These are phyloP conservation scores for Ascochyta clinopodiicola DNA, from an alignment of 2,329 filamentous ascomycete genomes.

Conservation along the genomic window DNA sequence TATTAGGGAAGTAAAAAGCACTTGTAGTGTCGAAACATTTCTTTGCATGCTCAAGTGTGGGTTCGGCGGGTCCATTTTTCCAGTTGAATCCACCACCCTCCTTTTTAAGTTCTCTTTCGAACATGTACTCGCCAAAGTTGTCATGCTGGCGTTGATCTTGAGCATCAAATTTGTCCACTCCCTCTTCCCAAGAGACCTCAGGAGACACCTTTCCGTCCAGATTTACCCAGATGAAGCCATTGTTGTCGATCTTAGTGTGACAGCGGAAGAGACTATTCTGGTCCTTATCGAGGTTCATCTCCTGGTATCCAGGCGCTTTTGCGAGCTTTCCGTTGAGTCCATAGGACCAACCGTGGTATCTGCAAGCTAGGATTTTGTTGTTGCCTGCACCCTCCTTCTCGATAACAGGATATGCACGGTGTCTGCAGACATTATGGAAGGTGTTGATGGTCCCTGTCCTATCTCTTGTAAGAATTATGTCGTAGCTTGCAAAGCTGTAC, in stretches of 20 bases:
- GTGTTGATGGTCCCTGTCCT: conserved; percentile 29
- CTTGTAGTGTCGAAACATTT: neutral
- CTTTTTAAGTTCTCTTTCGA: neutral
- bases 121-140: neutral
- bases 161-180: neutral
- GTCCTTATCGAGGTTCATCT: conserved; percentile 33
- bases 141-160: neutral
- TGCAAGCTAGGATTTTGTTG: conserved; percentile 47
- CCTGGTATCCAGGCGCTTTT: conserved; percentile 51
- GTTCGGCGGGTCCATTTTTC: neutral
- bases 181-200: conserved; percentile 26
- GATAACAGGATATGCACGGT: conserved; percentile 48
- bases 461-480: conserved; percentile 23
- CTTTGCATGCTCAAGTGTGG: neutral
- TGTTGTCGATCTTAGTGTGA: conserved; percentile 32
- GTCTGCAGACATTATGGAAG: conserved; percentile 54
- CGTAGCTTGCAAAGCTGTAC: conserved; percentile 11
- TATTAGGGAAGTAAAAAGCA: neutral
- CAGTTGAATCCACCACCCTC: conserved; percentile 1
- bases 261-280: conserved; percentile 42
- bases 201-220: conserved; percentile 30
- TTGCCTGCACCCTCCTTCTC: conserved; percentile 41
- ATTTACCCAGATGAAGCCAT: conserved; percentile 45
- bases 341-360: conserved; percentile 56
- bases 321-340: conserved; percentile 50